phyloP scores from a whole-genome alignment of 2,329 filamentous ascomycete species.

The Venturia effusa region DNA sequence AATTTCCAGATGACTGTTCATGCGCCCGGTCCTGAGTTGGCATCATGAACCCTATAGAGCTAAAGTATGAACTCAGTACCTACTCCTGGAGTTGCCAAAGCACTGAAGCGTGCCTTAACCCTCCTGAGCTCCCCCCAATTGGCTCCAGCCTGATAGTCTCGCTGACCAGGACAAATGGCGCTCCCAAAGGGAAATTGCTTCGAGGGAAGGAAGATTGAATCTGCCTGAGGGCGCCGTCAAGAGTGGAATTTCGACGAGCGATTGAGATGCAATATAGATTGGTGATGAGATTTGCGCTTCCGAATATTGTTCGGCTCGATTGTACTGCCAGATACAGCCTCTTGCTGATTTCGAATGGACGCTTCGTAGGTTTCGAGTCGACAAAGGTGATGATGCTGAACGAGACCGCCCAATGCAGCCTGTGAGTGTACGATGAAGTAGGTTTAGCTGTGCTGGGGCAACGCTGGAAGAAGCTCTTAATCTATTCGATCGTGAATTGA shows the following conservation, averaged over 20 bases:
- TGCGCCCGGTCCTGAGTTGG: conserved; percentile 25
- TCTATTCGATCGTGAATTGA: conserved; percentile 3
- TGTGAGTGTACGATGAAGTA: conserved; percentile 1
- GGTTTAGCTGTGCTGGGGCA: background rate
- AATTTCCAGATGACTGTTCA: conserved; percentile 20
- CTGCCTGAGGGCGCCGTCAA: background rate
- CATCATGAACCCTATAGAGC: conserved; percentile 29
- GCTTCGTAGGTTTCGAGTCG: background rate
- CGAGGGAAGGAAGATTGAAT: background rate
- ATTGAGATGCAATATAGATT: conserved; percentile 2
- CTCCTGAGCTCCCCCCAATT: background rate
- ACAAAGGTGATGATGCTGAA: background rate
- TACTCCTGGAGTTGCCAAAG: background rate
- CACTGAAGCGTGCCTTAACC: background rate
- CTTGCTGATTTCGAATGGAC: background rate
- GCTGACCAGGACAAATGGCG: background rate
- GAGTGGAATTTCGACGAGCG: background rate
- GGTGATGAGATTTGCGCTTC: background rate
- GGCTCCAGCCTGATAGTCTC: background rate
- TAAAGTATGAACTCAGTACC: conserved; percentile 13
- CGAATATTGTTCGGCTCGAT: background rate
- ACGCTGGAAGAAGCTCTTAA: background rate
- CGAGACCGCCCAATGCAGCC: background rate
- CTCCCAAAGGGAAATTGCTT: background rate
- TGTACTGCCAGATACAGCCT: background rate